Evolutionary conservation across 345 rosid genomes (phyloP).

Genomic region (Nephelium lappaceum): DNA sequence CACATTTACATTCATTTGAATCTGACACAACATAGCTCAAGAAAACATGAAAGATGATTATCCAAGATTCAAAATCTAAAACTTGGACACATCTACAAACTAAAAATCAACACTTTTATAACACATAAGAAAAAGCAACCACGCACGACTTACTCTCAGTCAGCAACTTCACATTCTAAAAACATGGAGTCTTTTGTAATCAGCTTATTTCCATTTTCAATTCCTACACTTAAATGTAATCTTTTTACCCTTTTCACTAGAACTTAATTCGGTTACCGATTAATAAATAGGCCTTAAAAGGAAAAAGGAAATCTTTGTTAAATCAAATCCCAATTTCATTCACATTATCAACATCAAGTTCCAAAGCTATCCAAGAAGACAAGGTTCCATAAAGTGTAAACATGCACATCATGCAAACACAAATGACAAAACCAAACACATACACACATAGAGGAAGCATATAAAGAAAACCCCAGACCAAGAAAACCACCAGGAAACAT

Average conservation of each 20-base stretch:
- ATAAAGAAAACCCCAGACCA: conserved; percentile 22
- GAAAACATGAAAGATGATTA: not conserved
- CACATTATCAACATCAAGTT: not conserved
- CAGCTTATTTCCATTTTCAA: not conserved
- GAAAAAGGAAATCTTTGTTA: not conserved
- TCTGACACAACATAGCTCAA: not conserved
- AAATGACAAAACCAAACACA: not conserved
- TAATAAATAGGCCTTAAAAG: not conserved
- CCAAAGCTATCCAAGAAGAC: not conserved
- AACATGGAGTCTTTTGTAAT: not conserved
- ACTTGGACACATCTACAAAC: not conserved
- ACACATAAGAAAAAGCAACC: not conserved
- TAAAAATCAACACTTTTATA: not conserved
- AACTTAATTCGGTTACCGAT: not conserved
- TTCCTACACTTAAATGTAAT: not conserved
- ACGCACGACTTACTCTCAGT: not conserved
- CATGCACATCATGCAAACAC: not conserved
- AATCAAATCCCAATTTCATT: not conserved
- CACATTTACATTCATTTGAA: conserved; percentile 1
- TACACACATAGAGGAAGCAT: not conserved
- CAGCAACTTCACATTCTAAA: not conserved
- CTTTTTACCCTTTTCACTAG: not conserved
- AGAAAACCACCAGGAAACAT: not conserved
- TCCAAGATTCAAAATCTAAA: not conserved
- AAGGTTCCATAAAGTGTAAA: not conserved